Evolutionary conservation across 2,329 filamentous ascomycete genomes (phyloP), one percentile per base, ranked within the genome.

Genomic region (Xylaria sp.): DNA sequence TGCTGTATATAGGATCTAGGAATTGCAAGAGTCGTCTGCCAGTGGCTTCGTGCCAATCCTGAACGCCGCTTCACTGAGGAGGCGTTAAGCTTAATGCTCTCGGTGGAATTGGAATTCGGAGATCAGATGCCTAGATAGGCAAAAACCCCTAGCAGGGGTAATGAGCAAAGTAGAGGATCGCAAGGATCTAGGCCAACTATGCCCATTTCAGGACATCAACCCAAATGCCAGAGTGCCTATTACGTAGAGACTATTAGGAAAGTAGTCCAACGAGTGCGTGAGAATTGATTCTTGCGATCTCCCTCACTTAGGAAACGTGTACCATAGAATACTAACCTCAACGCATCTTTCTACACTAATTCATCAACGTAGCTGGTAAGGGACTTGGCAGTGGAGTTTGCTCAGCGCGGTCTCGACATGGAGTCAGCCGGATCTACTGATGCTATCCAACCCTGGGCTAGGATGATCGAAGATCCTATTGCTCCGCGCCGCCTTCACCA

Each of bases 71-170:
- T 42, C 55, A 43, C 55, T 42, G 15, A 25, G 46, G 37, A 51
- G 40, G 23, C 35, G 35, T 15, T 51, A 51, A 51, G 49, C 17
- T 42, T 25, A 37, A 47, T 9, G 31, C 17, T 42, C 54, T 47
- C 40, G 33, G 46, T 38, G 21, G n/a, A 38, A 38, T 53, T 28
- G 8, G 47, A 42, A 12, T 46, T 53, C 31, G 53, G 47, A 49
- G 21, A 49, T 33, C 21, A 62, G 46, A 52, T 62, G 46, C 60
- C 60, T 62, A 46, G n/a, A 52, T 46, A 47, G 60, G 54, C 57
- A 62, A 62, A 40, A 58, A 53, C 23, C n/a, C 7, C 19, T n/a
- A n/a, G 21, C 25, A 45, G 31, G 46, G 59, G 12, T 28, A n/a
- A 52, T 56, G 11, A 31, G 42, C 23, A 43, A 21, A 28, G 17